Percentiles rank a stretch among this genome's conserved stretches.
These are phyloP conservation scores for Orbilia javanica DNA, from an alignment of 2,329 filamentous ascomycete species.

Conservation along the genomic window DNA sequence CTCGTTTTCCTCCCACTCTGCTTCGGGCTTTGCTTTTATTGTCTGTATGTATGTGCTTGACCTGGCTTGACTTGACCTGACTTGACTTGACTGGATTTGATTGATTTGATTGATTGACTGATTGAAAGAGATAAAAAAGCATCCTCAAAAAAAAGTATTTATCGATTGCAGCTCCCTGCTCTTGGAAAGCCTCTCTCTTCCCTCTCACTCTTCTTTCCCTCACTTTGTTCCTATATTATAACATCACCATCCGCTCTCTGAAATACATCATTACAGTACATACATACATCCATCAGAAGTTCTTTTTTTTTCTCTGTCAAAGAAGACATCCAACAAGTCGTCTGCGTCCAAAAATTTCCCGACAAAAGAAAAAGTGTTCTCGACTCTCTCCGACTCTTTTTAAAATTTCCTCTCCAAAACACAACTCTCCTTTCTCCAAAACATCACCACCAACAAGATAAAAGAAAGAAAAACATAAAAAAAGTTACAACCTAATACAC, in stretches of 20 bases:
- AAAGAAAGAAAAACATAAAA: slow-evolving; percentile 5
- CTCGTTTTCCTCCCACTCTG: slow-evolving; percentile 22
- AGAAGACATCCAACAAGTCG: no score
- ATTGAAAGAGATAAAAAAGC: slow-evolving; percentile 45
- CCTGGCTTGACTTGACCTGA: neutral
- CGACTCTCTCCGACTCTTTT: slow-evolving; percentile 18
- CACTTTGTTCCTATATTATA: slow-evolving; percentile 1
- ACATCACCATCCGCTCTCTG: slow-evolving; percentile 33
- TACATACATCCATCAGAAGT: no score
- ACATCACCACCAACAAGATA: slow-evolving; percentile 37
- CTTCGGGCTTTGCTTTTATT: slow-evolving; percentile 38
- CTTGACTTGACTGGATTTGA: neutral
- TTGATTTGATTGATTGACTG: neutral
- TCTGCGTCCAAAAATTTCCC: slow-evolving; percentile 38
- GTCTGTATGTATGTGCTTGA: neutral
- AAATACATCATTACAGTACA: slow-evolving; percentile 14
- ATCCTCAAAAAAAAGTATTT: slow-evolving; percentile 58
- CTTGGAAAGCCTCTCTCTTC: slow-evolving; percentile 25
- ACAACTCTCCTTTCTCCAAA: slow-evolving; percentile 48
- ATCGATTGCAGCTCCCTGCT: slow-evolving; percentile 58
- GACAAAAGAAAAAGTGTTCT: slow-evolving; percentile 36
- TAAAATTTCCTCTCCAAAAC: slow-evolving; percentile 15
- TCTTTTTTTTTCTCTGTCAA: no score
- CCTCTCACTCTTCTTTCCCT: slow-evolving; percentile 24
- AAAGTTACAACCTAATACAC: slow-evolving; percentile 18